These are phyloP conservation scores for Saxophila tyrrhenica DNA, from an alignment of 495 filamentous ascomycete species.

Conservation along the genomic window DNA sequence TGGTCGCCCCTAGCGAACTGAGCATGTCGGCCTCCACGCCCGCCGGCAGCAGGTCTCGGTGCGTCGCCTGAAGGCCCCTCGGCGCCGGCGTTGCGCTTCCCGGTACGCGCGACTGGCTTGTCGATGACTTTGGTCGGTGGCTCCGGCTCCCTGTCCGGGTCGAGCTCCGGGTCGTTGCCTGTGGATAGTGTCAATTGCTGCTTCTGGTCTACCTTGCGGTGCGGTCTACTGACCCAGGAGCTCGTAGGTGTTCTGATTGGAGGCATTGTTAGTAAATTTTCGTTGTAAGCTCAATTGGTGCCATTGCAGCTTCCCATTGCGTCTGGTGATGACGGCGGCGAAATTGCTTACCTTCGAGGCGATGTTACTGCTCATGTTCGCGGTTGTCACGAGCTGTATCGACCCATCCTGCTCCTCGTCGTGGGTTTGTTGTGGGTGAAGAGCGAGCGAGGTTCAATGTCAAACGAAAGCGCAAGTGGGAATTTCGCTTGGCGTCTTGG, in stretches of 20 bases:
- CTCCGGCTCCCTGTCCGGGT: conserved; percentile 61
- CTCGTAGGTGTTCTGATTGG: conserved; percentile 34
- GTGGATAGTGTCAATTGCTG: background rate
- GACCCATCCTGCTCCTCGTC: conserved; percentile 5
- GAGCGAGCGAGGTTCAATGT: background rate
- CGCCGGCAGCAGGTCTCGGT: conserved; percentile 34
- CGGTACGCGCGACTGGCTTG: conserved; percentile 62
- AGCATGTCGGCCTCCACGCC: conserved; percentile 41
- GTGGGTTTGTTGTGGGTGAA: background rate
- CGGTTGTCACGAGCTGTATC: conserved; percentile 12
- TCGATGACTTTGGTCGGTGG: conserved; percentile 79
- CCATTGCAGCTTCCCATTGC: background rate
- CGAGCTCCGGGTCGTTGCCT: conserved; percentile 87
- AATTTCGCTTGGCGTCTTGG: too few relatives aligned
- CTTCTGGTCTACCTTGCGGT: background rate
- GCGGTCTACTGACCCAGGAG: conserved; percentile 27
- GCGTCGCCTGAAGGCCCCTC: conserved; percentile 46
- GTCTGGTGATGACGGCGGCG: background rate
- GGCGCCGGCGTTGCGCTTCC: conserved; percentile 81
- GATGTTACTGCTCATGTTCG: conserved; percentile 26
- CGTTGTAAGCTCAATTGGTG: background rate
- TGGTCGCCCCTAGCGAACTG: conserved; percentile 62
- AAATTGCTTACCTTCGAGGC: conserved; percentile 31
- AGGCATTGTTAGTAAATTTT: background rate
- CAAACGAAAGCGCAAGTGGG: too few relatives aligned